These are phyloP conservation scores for Camellia lanceoleosa DNA, from an alignment of 148 eudicot genomes.

Conservation along the genomic window DNA sequence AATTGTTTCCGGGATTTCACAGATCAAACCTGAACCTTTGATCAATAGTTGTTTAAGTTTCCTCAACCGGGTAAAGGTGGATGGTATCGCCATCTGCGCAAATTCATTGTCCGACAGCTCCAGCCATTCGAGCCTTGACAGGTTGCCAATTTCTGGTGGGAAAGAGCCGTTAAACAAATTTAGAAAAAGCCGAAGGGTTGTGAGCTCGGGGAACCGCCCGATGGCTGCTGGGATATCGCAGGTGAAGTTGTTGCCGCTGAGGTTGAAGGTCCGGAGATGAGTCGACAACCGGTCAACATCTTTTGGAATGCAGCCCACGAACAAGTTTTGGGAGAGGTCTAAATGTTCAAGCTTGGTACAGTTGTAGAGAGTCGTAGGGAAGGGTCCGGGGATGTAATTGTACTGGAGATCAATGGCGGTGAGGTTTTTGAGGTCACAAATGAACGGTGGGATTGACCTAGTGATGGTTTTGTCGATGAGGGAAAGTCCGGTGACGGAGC, in stretches of 20 bases:
- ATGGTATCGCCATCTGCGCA: background rate
- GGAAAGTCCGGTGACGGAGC: background rate
- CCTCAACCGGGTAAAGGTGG: constrained; percentile 22
- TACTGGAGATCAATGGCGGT: background rate
- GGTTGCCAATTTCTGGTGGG: too few relatives aligned
- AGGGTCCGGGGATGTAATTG: constrained; percentile 20
- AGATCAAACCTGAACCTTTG: constrained; percentile 21
- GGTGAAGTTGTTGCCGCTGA: constrained; percentile 18
- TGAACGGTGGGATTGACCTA: constrained; percentile 9
- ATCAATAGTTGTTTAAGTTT: constrained; percentile 25
- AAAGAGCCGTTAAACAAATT: too few relatives aligned
- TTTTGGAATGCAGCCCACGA: constrained; percentile 9
- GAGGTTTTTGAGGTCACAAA: constrained; percentile 21
- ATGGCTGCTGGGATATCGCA: constrained; percentile 16
- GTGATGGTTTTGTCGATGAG: background rate
- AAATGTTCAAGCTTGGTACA: constrained; percentile 14
- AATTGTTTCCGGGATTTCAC: constrained; percentile 30
- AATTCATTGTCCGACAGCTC: constrained; percentile 13
- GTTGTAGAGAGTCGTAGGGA: constrained; percentile 17
- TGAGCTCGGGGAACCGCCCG: constrained; percentile 10
- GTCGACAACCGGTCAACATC: constrained; percentile 10
- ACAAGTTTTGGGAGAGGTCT: constrained; percentile 17
- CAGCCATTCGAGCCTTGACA: too few relatives aligned
- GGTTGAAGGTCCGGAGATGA: background rate
- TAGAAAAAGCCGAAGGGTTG: background rate